Conservation (phyloP, 225 moss, liverwort and hornwort genomes). For the Pleurozium schreberi region DNA sequence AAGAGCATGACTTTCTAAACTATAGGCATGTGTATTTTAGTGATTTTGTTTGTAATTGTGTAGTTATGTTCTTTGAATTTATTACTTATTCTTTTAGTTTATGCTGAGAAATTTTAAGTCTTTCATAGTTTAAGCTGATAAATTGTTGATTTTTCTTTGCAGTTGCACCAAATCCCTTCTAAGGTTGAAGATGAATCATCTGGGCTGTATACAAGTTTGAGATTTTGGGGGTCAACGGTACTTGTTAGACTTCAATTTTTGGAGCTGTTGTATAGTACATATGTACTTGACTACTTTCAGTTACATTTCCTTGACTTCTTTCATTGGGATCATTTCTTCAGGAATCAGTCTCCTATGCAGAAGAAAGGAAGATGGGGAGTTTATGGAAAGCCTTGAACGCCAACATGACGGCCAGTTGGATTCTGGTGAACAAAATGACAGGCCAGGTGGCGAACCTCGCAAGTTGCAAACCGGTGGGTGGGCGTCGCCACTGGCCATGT, state of each 20-base stretch:
- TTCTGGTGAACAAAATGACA: constrained; percentile 49
- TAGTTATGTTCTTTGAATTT: neutral
- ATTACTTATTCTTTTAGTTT: neutral
- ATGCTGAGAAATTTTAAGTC: neutral
- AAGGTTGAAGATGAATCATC: neutral
- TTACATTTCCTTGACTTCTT: neutral
- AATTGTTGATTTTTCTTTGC: neutral
- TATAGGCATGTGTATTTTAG: neutral
- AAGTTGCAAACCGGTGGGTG: constrained; percentile 53
- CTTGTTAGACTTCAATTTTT: neutral
- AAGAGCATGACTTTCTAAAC: neutral
- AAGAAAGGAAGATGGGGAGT: constrained; percentile 42
- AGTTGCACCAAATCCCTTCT: neutral
- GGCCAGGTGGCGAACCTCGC: constrained; percentile 61
- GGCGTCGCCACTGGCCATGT: constrained; percentile 58
- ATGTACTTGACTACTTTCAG: neutral
- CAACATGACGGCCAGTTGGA: constrained; percentile 64
- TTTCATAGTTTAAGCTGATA: neutral
- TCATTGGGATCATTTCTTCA: neutral
- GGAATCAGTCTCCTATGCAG: neutral
- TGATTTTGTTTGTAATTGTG: neutral
- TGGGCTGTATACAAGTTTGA: too few relatives aligned
- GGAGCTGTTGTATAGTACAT: neutral
- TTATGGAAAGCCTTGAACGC: constrained; percentile 58
- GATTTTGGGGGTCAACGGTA: too few relatives aligned